Evolutionary conservation across 139 green algal species (phyloP), one percentile per base, ranked within the genome.

Genomic region (Micractinium conductrix): DNA sequence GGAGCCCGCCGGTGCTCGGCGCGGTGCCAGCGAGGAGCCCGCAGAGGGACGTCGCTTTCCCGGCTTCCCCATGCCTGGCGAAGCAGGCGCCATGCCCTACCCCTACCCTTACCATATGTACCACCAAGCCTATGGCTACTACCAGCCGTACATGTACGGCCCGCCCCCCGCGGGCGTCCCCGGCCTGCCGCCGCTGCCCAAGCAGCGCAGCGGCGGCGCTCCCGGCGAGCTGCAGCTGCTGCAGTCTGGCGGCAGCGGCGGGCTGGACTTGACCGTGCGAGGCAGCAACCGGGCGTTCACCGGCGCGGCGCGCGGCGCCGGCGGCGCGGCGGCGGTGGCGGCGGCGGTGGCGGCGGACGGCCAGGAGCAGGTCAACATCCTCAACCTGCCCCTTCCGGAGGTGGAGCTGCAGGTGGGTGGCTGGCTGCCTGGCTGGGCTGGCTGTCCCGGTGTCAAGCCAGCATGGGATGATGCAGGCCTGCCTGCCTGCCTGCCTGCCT

Each of bases 301-400:
- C 16, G 78, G 28, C 14, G 55, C 30, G 74, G 73, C 73, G 45
- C 45, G 38, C 44, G 44, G 16, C 44, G 26, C 1, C 6, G 44
- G 35, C 78, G 40, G 78, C 60, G 8, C 62, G 4, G 8, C 50
- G 40, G 58, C 76, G 74, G 76, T 58, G 17, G 76, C 76, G 14
- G 76, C 74, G 4, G 48, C 74, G 7, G 19, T 82, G 76, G 24
- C 53, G 10, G 58, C 76, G 0, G 76, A 71, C 26, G 78, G 78
- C 6, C 78, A 83, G 78, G 78, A 90, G 69, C 78, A 88, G 73
- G 86, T 88, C 78, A 90, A 90, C 78, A 90, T 90, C 7, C 78
- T 90, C 10, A 90, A 90, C 63, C 86, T 90, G 82, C 86, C 86
- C 26, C 45, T 90, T 30, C 86, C 86, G 30, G 83, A 90, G 37